Evolutionary conservation across 352 stramenopile species (phyloP), one percentile per base, ranked within the genome.

Genomic region (Pythium vanterpoolii): DNA sequence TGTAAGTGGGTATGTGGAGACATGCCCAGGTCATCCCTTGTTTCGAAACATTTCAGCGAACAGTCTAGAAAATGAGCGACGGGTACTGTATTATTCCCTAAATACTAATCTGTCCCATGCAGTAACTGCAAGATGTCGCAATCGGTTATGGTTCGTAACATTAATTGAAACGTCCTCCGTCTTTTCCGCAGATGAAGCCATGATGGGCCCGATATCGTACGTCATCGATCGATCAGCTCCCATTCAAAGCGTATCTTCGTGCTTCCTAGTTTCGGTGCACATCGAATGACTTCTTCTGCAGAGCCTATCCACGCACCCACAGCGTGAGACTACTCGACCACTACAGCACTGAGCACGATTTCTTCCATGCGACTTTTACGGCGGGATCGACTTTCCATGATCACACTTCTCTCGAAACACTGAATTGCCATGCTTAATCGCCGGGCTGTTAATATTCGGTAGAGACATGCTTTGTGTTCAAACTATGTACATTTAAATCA

Each of bases 41-140:
- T 57, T 42, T 60, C 47, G 61, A 55, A 36, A 62, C 39, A 54
- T 34, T 40, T 34, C 61, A 13, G 30, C 49, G 63, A 70, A 70
- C 38, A 70, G 51, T 70, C 63, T 70, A 66, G 63, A 70, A 70
- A 21, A 24, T 55, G n/a, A 24, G 48, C 34, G 23, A 19, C 9
- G 9, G 11, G 19, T 43, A 58, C 39, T 30, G 33, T 48, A 26
- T 43, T 30, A 27, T 28, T 51, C 47, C 24, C 26, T n/a, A 5
- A 53, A 34, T 30, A 33, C 6, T 18, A 47, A 27, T 49, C 27
- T 30, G 45, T 44, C 27, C 14, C 24, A 33, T 50, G 46, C 19
- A 28, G 42, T 52, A 49, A 13, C 38, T 24, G 30, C 26, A 4
- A 18, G 24, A 19, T 60, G 27, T 44, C 42, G 16, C 53, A 51